A percentile compares a stretch with the other conserved stretches of the same genome.
These are phyloP conservation scores for Papiliotrema laurentii DNA, from an alignment of 1,284 basidiomycete genomes.

Conservation along the genomic window DNA sequence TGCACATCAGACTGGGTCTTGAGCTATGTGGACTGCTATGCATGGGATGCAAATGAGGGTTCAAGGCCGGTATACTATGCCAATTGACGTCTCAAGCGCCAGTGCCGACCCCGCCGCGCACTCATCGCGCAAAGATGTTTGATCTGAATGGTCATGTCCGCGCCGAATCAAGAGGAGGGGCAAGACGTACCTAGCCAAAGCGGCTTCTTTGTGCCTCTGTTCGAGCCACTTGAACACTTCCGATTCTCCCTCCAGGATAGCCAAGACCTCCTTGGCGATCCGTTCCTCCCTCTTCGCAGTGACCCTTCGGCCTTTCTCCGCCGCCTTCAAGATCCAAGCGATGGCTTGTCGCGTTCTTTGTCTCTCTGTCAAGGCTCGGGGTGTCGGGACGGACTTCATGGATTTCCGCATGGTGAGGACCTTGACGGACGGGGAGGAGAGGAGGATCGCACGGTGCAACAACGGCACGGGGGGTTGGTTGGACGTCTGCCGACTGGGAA, in stretches of 20 bases:
- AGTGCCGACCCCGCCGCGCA: too few species aligned
- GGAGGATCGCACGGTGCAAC: slow-evolving; percentile 62
- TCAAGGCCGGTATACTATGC: too few species aligned
- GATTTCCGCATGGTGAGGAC: slow-evolving; percentile 55
- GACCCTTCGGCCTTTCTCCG: slow-evolving; percentile 50
- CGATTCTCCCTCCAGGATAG: slow-evolving; percentile 60
- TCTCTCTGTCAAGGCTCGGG: slow-evolving; percentile 68
- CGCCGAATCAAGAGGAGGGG: too few species aligned
- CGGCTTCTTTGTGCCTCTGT: slow-evolving; percentile 64
- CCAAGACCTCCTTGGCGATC: slow-evolving; percentile 68
- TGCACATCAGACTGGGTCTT: too few species aligned
- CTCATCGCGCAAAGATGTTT: too few species aligned
- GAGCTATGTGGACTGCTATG: too few species aligned
- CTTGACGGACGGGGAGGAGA: slow-evolving; percentile 62
- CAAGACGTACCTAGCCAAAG: slow-evolving; percentile 84
- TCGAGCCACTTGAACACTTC: slow-evolving; percentile 58
- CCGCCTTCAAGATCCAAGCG: slow-evolving; percentile 61
- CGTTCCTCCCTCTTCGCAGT: slow-evolving; percentile 61
- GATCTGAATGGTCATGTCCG: too few species aligned
- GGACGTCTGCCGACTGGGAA: slow-evolving; percentile 65
- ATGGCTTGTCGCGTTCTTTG: slow-evolving; percentile 66
- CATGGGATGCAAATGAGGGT: too few species aligned
- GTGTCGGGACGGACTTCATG: slow-evolving; percentile 61
- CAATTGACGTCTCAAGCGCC: too few species aligned
- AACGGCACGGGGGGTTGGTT: slow-evolving; percentile 71